Percentiles rank a stretch among this genome's conserved stretches.
These are phyloP conservation scores for Aspergillus cristatus DNA, from an alignment of 495 filamentous ascomycete genomes.

Conservation along the genomic window DNA sequence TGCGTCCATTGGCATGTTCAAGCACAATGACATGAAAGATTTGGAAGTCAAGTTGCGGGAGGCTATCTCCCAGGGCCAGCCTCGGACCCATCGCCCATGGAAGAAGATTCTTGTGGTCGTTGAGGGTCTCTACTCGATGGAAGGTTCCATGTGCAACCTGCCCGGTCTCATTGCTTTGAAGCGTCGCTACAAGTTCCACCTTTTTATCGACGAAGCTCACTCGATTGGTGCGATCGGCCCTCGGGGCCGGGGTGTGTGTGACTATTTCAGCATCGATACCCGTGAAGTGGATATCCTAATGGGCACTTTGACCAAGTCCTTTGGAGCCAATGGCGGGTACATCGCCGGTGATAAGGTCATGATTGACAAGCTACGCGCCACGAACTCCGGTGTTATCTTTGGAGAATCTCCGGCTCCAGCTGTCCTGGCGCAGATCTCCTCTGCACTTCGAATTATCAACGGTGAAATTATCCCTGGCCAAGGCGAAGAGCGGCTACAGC, in stretches of 20 bases:
- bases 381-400: conserved; percentile 78
- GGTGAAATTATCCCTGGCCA: conserved; percentile 84
- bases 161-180: conserved; percentile 78
- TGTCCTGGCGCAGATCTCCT: conserved; percentile 79
- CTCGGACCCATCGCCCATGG: conserved; percentile 94
- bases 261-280: conserved; percentile 89
- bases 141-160: conserved; percentile 95
- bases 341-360: conserved; percentile 83
- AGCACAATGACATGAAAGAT: conserved; percentile 90
- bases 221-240: conserved; percentile 91
- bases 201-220: conserved; percentile 95
- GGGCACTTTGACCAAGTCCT: conserved; percentile 97
- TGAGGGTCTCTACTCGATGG: conserved; percentile 97
- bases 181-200: conserved; percentile 89
- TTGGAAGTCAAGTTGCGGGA: conserved; percentile 79
- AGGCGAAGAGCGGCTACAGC: conserved; percentile 90
- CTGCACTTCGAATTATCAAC: conserved; percentile 74
- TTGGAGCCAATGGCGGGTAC: conserved; percentile 96
- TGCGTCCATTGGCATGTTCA: conserved; percentile 90
- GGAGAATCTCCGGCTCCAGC: conserved; percentile 83
- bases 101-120: conserved; percentile 97
- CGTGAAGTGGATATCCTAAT: conserved; percentile 89
- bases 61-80: conserved; percentile 90
- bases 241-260: conserved; percentile 82
- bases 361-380: conserved; percentile 79